Percentiles rank a stretch among this genome's conserved stretches.
Conservation (phyloP, 2,329 filamentous ascomycete species). For the Hymenoscyphus albidus region DNA sequence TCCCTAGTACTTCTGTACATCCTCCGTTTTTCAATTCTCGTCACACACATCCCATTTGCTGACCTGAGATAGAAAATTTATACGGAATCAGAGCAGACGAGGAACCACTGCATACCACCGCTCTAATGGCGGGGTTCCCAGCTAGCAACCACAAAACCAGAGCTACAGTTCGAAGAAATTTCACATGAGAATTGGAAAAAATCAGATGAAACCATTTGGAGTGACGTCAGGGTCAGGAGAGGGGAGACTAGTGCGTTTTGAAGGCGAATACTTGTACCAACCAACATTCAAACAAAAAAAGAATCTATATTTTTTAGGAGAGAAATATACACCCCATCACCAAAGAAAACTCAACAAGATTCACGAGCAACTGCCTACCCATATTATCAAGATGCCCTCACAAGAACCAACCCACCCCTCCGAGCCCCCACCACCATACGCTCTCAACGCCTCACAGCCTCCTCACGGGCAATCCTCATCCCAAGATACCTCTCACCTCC, state of each 20-base stretch:
- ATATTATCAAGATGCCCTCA: neutral
- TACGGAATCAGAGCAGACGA: slow-evolving; percentile 11
- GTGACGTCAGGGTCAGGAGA: slow-evolving; percentile 1
- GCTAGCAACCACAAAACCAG: neutral
- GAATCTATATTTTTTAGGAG: neutral
- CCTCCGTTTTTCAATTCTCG: slow-evolving; percentile 20
- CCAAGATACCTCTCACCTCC: slow-evolving; percentile 24
- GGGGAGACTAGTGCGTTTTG: neutral
- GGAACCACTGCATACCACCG: slow-evolving; percentile 21
- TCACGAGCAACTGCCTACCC: neutral
- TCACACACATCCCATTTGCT: slow-evolving; percentile 3
- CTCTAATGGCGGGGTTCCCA: slow-evolving; percentile 19
- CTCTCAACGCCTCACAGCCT: slow-evolving; percentile 13
- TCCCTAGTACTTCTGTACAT: slow-evolving; percentile 9
- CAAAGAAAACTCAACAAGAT: neutral
- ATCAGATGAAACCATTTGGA: neutral
- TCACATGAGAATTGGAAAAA: neutral
- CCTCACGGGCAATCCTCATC: slow-evolving; percentile 19
- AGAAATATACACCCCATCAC: no score
- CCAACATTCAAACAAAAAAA: neutral
- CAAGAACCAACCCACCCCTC: neutral
- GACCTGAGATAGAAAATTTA: slow-evolving; percentile 16
- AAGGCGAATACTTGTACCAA: neutral
- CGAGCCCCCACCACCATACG: slow-evolving; percentile 34
- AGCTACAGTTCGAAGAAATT: neutral